Evolutionary conservation across 73 alveolate genomes (phyloP), one percentile per base, ranked within the genome.

Genomic region (Effrenium voratum): DNA sequence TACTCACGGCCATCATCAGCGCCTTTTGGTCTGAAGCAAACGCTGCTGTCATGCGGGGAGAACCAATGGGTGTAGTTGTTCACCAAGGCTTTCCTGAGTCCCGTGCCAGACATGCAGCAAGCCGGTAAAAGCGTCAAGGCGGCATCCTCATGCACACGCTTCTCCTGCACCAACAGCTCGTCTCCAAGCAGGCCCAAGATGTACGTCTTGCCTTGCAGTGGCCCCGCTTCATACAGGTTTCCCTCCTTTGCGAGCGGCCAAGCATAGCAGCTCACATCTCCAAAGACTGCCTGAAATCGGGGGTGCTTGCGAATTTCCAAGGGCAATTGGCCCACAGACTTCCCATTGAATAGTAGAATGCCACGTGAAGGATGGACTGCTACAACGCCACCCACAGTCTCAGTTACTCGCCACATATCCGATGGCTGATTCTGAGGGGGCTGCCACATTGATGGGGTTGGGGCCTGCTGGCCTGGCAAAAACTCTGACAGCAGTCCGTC

Each of bases 341-440:
- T 82, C 76, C 93, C 93, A 50, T 82, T 82, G 93, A 82, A 82
- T 10, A 82, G 75, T 52, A 82, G 24, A 36, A 82, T 36, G 47
- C 93, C 93, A 32, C 93, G 93, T 32, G 93, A 82, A 49, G 93
- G 93, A 50, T 82, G 93, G 55, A 82, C 49, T 32, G 93, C 93
- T 2, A 82, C 93, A 47, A 49, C 40, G 2, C 93, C 93, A 82
- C 32, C 93, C 8, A 52, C 32, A 1, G 93, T 50, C 5, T 82
- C 36, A 47, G 52, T 36, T 8, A 82, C 76, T 15, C 93, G 93
- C 93, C 93, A 82, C 93, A 82, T 82, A 34, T 82, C 93, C 38
- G n/a, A 50, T 1, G 93, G 93, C 36, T 49, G 32, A 24, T 82
- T 75, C 2, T 73, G 5, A 34, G 93, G 93, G 49, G 93, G 55